These are phyloP conservation scores for Colletotrichum australisinense DNA, from an alignment of 2,329 filamentous ascomycete species.

Conservation along the genomic window DNA sequence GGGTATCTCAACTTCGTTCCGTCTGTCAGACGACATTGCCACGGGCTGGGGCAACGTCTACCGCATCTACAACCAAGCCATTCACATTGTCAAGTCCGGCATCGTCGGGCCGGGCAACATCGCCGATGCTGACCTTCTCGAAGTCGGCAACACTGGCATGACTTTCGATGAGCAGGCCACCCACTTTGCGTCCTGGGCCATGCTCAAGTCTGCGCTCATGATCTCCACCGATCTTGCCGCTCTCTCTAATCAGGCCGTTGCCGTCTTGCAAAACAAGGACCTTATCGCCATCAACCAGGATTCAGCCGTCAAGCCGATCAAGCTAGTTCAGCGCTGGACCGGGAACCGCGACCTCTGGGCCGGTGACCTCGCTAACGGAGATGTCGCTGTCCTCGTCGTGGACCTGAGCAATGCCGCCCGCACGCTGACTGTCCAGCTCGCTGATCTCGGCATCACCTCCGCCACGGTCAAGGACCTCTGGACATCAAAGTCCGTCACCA, in stretches of 20 bases:
- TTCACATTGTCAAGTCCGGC: neutral
- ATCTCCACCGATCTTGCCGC: neutral
- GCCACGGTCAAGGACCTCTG: neutral
- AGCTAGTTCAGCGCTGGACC: neutral
- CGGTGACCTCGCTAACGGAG: neutral
- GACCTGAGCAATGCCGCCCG: neutral
- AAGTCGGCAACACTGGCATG: neutral
- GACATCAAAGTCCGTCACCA: neutral
- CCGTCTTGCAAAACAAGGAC: neutral
- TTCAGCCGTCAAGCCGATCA: neutral
- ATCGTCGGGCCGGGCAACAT: neutral
- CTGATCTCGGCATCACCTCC: neutral
- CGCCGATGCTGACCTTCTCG: neutral
- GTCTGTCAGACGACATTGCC: neutral
- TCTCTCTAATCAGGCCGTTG: neutral
- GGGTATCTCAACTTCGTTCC: neutral
- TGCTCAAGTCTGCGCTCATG: neutral
- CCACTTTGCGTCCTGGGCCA: neutral
- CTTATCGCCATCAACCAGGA: neutral
- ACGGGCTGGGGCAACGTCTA: neutral
- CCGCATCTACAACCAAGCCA: neutral
- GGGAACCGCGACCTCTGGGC: neutral
- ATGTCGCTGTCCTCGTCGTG: neutral
- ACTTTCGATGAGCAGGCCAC: neutral
- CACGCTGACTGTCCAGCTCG: neutral